Evolutionary conservation across 306 rosid genomes (phyloP).

Genomic region (Datisca glomerata): DNA sequence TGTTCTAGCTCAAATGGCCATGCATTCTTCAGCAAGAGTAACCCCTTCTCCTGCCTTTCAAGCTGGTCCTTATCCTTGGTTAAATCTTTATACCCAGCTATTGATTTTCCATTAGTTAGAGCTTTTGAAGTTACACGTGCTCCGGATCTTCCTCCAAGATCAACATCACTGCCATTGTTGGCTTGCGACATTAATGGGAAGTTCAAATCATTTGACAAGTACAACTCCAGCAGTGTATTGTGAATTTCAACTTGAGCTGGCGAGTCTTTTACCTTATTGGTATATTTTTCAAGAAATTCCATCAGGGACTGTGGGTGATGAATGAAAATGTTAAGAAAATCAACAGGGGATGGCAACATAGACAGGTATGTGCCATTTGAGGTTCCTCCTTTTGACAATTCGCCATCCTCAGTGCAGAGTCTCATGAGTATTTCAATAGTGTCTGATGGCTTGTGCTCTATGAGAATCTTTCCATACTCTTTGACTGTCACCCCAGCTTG

Average conservation of each 20-base stretch:
- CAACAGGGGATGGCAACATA: slow-evolving; percentile 97
- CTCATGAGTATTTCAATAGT: slow-evolving; percentile 80
- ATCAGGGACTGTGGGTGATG: slow-evolving; percentile 85
- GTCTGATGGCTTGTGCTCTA: slow-evolving; percentile 85
- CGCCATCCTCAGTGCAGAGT: slow-evolving; percentile 84
- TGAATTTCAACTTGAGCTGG: slow-evolving; percentile 98
- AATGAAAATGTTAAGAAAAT: slow-evolving; percentile 86
- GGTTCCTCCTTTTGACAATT: slow-evolving; percentile 33
- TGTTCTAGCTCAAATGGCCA: slow-evolving; percentile 80
- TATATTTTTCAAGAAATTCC: slow-evolving; percentile 88
- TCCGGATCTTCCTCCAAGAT: slow-evolving; percentile 25
- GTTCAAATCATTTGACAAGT: slow-evolving; percentile 77
- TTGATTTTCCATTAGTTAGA: slow-evolving; percentile 39
- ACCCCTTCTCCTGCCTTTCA: slow-evolving; percentile 68
- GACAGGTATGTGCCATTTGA: slow-evolving; percentile 43
- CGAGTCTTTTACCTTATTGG: slow-evolving; percentile 77
- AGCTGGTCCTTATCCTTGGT: slow-evolving; percentile 28
- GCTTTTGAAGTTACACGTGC: slow-evolving; percentile 20
- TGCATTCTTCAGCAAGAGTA: slow-evolving; percentile 52
- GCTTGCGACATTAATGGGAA: slow-evolving; percentile 58
- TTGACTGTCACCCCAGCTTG: slow-evolving; percentile 91
- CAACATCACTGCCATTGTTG: slow-evolving; percentile 26
- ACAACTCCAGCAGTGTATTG: slow-evolving; percentile 88
- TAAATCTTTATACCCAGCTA: slow-evolving; percentile 27
- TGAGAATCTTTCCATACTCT: slow-evolving; percentile 96